Base-by-base conservation (phyloP, 148 eudicot genomes). In the Linanthus parryae region DNA sequence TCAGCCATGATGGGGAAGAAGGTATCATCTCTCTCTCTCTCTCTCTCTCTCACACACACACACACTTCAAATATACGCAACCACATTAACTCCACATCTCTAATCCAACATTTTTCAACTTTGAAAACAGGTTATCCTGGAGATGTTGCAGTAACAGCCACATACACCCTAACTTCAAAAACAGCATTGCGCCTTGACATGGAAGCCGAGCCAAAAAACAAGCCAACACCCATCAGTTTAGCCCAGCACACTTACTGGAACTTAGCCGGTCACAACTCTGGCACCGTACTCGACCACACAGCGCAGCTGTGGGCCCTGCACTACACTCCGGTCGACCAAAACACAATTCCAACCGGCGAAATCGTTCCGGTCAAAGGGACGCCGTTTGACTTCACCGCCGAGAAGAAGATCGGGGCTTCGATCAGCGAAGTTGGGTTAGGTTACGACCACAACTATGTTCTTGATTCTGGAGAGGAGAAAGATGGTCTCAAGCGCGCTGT, bases 171-270 rank as follows among this genome's bases (percentile, higher is more conserved):
- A 13, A 67, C 84, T 43, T 81, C 96, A 48, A 72, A 58, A 56
- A 87, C 96, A 18, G 69, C 90, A 18, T 2, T 87, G 79, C 77
- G 78, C 68, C 99, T 92, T 5, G 99, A 92, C 78, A 92, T 92
- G 99, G 99, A 87, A 72, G 99, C 96, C 12, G 58, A 83, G n/a
- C 87, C 95, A 1, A 69, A 65, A 62, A 84, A 87, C 63, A 92
- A 84, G 71, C 73, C 96, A 21, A 87, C 99, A 37, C 96, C 83
- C 5, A 80, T 87, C 31, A 92, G 65, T 69, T 77, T 92, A 40
- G 95, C 98, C 19, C 96, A 92, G 52, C 99, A 92, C 59, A 92
- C 96, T 20, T 92, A 87, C 58, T 92, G 96, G 96, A 87, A 88
- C 56, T 66, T 92, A 54, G 80, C 83, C 0, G 99, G 96, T 43